phyloP scores from a whole-genome alignment of 306 rosid species.

The Arachis stenosperma region DNA sequence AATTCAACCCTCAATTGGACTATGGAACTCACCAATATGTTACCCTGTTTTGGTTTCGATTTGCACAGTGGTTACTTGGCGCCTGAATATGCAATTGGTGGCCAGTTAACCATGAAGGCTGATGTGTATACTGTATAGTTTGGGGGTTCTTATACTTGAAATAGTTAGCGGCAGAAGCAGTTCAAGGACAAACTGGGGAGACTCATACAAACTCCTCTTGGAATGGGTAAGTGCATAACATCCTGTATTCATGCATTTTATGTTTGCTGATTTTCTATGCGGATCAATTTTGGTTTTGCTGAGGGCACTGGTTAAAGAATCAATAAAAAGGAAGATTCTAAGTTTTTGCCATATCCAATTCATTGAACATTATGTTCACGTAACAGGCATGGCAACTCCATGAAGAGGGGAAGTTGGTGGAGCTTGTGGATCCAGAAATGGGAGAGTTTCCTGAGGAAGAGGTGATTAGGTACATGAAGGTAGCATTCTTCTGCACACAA shows the following conservation, averaged over 20 bases:
- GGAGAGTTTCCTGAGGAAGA: constrained; percentile 72
- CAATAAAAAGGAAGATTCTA: no score
- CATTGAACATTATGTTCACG: no score
- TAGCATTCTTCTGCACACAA: constrained; percentile 93
- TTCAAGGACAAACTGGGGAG: constrained; percentile 72
- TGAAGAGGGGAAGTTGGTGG: no score
- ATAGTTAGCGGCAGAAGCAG: no score
- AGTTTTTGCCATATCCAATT: no score
- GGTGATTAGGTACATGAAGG: constrained; percentile 79
- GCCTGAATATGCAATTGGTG: constrained; percentile 95
- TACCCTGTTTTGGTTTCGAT: constrained; percentile 41
- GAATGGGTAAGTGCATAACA: constrained; percentile 66
- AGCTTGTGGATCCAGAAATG: no score
- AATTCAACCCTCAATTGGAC: constrained; percentile 27
- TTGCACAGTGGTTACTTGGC: constrained; percentile 90
- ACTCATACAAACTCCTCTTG: constrained; percentile 64
- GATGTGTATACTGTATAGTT: no score
- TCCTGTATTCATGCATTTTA: constrained; percentile 16
- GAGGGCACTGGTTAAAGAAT: no score
- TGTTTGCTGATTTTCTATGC: background rate
- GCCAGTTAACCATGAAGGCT: no score
- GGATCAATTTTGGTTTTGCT: background rate
- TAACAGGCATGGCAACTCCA: no score
- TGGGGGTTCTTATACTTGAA: no score
- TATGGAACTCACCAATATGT: constrained; percentile 1